Base-by-base conservation (phyloP, 1,284 basidiomycete genomes). In the Abortiporus biennis region DNA sequence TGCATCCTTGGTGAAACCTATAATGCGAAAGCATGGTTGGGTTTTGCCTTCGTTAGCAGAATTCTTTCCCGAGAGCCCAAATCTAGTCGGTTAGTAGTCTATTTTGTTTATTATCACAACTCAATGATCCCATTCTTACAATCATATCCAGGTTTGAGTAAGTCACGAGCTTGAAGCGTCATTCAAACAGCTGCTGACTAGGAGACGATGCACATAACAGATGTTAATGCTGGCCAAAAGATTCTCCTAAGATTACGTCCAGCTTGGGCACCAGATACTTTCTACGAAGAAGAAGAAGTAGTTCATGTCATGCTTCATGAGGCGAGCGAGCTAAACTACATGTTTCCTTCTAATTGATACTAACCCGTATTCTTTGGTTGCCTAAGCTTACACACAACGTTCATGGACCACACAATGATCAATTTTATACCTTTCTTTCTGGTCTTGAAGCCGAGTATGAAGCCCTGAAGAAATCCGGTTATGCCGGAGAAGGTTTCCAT, bases 341-440 rank as follows among this genome's bases (percentile, higher is more conserved):
- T 4, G 4, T 23, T 16, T 32, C 19, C 37, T 25, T 29, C 30
- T 16, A 23, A 23, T 9, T 24, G 19, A 30, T 36, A 24, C 45
- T 27, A n/a, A 16, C n/a, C n/a, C n/a, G n/a, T n/a, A n/a, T n/a
- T n/a, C n/a, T n/a, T n/a, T n/a, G n/a, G n/a, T n/a, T n/a, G n/a
- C n/a, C n/a, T 22, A 46, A 91, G 85, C 79, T 94, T 24, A 86
- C 90, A 0, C 92, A 94, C 58, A 93, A 90, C 55, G 78, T 85
- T 4, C 86, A 90, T 56, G 87, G 88, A 1, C 85, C 89, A 2
- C 92, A 94, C 54, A 86, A 94, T 52, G 81, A 87, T 20, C 74
- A 74, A 42, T 87, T 86, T 57, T 92, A 92, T 69, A 85, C 85
- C 48, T 78, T 83, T 45, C 75, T 94, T 1, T 71, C 76, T 6